Base-by-base conservation (phyloP, 768 basidiomycete species). In the Hypholoma sublateritium region DNA sequence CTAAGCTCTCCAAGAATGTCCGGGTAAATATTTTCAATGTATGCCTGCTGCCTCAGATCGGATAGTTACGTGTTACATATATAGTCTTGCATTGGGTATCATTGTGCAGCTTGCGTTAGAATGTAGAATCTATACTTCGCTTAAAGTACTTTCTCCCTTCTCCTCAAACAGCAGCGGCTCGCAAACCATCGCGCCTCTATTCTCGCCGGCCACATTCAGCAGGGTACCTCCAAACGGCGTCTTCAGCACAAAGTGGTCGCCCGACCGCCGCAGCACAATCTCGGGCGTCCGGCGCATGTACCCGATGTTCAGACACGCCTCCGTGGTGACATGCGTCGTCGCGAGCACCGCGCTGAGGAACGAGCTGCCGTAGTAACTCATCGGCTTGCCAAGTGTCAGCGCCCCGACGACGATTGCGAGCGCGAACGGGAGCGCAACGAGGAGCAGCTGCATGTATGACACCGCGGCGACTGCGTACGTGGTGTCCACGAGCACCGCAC, bases 281-380 rank as follows among this genome's bases (percentile, higher is more conserved):
- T 41, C 39, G 13, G 39, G 39, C 12, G 17, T 14, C 3, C 39
- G 39, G 39, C 39, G 39, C 16, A 41, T 41, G 17, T 41, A 41
- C 39, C 39, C 57, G 2, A 54, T 28, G 4, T 59, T 24, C 17
- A 41, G 36, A 25, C 52, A 59, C 14, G 34, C 16, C 3, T 22
- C 21, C 2, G 50, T 43, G 1, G 21, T 24, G 13, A 58, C 22
- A 42, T 65, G 63, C 21, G 58, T 63, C 8, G 64, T 65, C 16
- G 62, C 50, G 35, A 21, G 48, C 5, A 62, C 43, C n/a, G 61
- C 61, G 4, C 53, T 55, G 12, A 64, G 52, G 36, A 64, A 56
- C 1, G 63, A 64, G 37, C 53, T 62, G 34, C 47, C 42, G 56
- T 59, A 64, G 46, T 64, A 66, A 39, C 63, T 57, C 51, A 54